These are phyloP conservation scores for Asclepias syriaca DNA, from an alignment of 257 asterid genomes.

Conservation along the genomic window DNA sequence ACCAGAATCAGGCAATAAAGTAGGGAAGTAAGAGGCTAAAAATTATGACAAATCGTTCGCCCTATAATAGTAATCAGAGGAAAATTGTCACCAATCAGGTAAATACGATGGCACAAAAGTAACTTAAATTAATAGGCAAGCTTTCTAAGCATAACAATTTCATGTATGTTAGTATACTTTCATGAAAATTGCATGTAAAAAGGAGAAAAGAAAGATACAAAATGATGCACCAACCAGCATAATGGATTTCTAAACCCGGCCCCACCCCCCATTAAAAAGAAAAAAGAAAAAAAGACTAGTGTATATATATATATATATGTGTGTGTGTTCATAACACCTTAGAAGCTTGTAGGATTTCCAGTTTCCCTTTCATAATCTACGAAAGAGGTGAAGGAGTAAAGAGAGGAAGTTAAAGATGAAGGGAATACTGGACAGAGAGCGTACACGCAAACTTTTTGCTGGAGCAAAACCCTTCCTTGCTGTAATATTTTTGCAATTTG, in stretches of 20 bases:
- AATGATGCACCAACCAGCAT: not conserved
- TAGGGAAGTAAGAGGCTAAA: not conserved
- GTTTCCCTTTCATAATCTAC: not conserved
- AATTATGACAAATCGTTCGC: not conserved
- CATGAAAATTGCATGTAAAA: not conserved
- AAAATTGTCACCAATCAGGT: not conserved
- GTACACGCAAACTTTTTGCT: constrained; percentile 16
- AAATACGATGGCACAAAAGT: not conserved
- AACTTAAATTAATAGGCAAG: constrained; percentile 1
- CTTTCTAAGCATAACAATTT: not conserved
- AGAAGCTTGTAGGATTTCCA: not conserved
- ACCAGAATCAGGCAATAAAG: constrained; percentile 12
- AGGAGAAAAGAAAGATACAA: not conserved
- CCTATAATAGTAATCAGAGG: constrained; percentile 6
- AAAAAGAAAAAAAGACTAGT: not conserved
- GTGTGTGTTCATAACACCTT: not conserved
- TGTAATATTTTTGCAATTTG: constrained; percentile 75
- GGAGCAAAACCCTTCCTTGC: constrained; percentile 66
- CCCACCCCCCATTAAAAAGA: no score
- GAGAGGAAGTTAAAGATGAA: constrained; percentile 11
- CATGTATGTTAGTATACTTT: not conserved
- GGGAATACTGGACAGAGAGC: constrained; percentile 19
- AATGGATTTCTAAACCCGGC: not conserved
- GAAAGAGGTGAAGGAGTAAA: not conserved
- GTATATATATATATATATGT: not conserved